These are phyloP conservation scores for Talaromyces amestolkiae DNA, from an alignment of 2,329 filamentous ascomycete species.

Conservation along the genomic window DNA sequence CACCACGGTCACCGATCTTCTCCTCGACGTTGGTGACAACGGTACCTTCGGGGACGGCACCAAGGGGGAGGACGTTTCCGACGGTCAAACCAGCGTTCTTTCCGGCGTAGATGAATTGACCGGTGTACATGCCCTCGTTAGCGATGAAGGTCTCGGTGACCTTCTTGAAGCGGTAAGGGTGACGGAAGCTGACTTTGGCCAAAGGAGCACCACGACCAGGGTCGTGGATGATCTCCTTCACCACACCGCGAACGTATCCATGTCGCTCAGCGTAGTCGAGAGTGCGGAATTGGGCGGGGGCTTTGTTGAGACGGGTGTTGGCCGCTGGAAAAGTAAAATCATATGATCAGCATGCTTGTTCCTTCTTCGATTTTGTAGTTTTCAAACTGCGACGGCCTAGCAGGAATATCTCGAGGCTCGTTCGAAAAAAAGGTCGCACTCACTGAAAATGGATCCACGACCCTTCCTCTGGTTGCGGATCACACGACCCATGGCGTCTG, in stretches of 20 bases:
- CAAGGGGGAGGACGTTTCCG: constrained; percentile 94
- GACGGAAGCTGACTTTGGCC: constrained; percentile 93
- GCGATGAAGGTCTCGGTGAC: constrained; percentile 99
- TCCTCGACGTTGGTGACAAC: constrained; percentile 99
- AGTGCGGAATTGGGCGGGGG: constrained; percentile 89
- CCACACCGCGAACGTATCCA: constrained; percentile 95
- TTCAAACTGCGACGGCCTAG: constrained; percentile 11
- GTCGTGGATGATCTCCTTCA: constrained; percentile 99
- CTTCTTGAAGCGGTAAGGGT: constrained; percentile 98
- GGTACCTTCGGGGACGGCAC: constrained; percentile 96
- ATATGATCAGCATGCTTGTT: constrained; percentile 34
- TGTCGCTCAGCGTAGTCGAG: constrained; percentile 97
- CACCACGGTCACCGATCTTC: constrained; percentile 95
- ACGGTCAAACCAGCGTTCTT: constrained; percentile 97
- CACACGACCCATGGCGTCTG: constrained; percentile 62
- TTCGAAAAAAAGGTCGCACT: constrained; percentile 45
- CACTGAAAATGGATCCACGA: constrained; percentile 75
- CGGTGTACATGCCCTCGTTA: constrained; percentile 99
- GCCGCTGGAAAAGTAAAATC: constrained; percentile 55
- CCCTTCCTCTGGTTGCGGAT: constrained; percentile 76
- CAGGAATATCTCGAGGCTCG: constrained; percentile 24
- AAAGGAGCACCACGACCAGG: constrained; percentile 96
- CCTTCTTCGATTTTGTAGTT: background rate
- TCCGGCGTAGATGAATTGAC: constrained; percentile 99
- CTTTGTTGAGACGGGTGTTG: constrained; percentile 91